A percentile compares a stretch with the other conserved stretches of the same genome.
These are phyloP conservation scores for Cladophialophora chaetospira DNA, from an alignment of 2,329 filamentous ascomycete species.

Conservation along the genomic window DNA sequence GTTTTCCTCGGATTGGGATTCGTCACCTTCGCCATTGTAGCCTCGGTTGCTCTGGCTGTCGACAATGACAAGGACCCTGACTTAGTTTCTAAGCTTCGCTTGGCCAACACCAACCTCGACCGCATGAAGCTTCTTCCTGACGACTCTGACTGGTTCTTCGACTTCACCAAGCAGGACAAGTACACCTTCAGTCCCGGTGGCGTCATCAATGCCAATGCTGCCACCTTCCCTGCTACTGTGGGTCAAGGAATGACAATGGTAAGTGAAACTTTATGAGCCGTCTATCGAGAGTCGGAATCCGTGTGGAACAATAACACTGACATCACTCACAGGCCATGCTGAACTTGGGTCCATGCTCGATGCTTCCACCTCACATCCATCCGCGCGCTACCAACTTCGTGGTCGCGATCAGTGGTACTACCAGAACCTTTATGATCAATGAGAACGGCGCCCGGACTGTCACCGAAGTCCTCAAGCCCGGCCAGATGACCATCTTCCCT, in stretches of 20 bases:
- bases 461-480: slow-evolving; percentile 44
- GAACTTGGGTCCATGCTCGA: slow-evolving; percentile 54
- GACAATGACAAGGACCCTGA: slow-evolving; percentile 45
- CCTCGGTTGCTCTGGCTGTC: slow-evolving; percentile 35
- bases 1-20: slow-evolving; percentile 28
- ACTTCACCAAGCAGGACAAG: slow-evolving; percentile 49
- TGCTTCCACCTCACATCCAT: slow-evolving; percentile 55
- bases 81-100: slow-evolving; percentile 43
- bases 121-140: slow-evolving; percentile 44
- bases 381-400: slow-evolving; percentile 53
- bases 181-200: slow-evolving; percentile 50
- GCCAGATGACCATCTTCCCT: slow-evolving; percentile 56
- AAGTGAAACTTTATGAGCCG: neutral
- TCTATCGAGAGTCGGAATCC: too few species aligned
- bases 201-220: slow-evolving; percentile 56
- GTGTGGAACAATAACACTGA: neutral
- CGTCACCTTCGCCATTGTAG: slow-evolving; percentile 30
- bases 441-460: slow-evolving; percentile 54
- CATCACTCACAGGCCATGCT: slow-evolving; percentile 37
- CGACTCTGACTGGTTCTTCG: slow-evolving; percentile 52
- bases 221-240: slow-evolving; percentile 53
- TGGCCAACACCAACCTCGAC: slow-evolving; percentile 50
- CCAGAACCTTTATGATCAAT: slow-evolving; percentile 54
- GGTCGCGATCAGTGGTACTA: slow-evolving; percentile 51
- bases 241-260: slow-evolving; percentile 51